Conservation (phyloP, 768 basidiomycete species). For the Suillus fuscotomentosus region DNA sequence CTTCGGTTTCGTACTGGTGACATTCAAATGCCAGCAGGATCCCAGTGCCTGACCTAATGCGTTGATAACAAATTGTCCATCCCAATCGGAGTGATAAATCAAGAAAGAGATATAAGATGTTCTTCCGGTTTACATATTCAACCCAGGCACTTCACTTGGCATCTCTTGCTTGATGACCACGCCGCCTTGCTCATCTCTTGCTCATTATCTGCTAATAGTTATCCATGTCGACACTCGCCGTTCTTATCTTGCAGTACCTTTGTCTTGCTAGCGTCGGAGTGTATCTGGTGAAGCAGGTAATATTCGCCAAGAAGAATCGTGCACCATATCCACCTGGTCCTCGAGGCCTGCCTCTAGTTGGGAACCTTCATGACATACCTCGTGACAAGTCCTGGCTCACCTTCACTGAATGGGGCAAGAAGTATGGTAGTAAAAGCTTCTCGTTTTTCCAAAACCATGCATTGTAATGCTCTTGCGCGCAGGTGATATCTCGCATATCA, state of each 20-base stretch:
- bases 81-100: no score
- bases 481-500: slow-evolving; percentile 16
- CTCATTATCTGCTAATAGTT: not conserved
- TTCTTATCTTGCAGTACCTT: not conserved
- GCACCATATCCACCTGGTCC: slow-evolving; percentile 20
- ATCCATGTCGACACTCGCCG: not conserved
- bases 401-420: slow-evolving; percentile 52
- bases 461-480: slow-evolving; percentile 15
- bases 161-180: no score
- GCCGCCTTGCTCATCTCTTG: not conserved
- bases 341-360: slow-evolving; percentile 40
- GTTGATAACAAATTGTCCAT: no score
- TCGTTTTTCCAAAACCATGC: not conserved
- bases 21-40: no score
- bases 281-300: slow-evolving; percentile 6
- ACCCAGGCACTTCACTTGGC: no score
- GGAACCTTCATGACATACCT: slow-evolving; percentile 55
- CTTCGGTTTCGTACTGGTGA: no score
- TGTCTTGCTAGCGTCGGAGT: slow-evolving; percentile 18
- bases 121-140: no score
- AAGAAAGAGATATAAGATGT: no score
- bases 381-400: slow-evolving; percentile 49
- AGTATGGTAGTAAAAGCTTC: slow-evolving; percentile 45
- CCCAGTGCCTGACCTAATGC: no score
- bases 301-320: not conserved